Conservation (phyloP, 257 asterid species). For the Penstemon newberryi region DNA sequence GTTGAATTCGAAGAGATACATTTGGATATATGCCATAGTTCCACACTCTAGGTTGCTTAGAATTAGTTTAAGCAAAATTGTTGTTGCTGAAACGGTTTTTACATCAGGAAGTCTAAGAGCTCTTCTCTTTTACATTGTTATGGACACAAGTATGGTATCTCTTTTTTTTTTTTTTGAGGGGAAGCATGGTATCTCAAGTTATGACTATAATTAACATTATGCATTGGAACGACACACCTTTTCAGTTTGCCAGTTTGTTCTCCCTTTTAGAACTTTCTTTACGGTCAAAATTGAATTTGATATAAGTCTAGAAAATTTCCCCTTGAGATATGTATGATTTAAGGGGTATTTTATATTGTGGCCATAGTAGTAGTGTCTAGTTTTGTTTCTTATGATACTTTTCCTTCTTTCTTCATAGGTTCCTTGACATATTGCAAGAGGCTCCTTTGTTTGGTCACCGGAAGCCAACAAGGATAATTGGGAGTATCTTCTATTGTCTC, state of each 20-base stretch:
- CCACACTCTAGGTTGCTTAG: not conserved
- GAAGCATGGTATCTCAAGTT: not conserved
- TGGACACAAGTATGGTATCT: no score
- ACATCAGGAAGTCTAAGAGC: not conserved
- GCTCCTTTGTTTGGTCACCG: slow-evolving; percentile 96
- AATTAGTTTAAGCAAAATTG: slow-evolving; percentile 5
- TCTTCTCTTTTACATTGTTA: no score
- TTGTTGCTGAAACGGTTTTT: not conserved
- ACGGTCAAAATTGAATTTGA: not conserved
- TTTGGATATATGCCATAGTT: not conserved
- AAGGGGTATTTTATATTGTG: slow-evolving; percentile 2
- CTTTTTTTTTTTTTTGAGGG: not conserved
- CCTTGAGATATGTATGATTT: slow-evolving; percentile 10
- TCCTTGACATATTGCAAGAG: slow-evolving; percentile 87
- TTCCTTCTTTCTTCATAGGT: slow-evolving; percentile 50
- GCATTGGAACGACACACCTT: not conserved
- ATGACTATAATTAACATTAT: slow-evolving; percentile 6
- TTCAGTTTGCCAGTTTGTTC: not conserved
- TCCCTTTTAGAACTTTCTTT: slow-evolving; percentile 3
- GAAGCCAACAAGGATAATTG: slow-evolving; percentile 71
- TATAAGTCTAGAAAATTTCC: slow-evolving; percentile 7
- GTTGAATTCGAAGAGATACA: not conserved
- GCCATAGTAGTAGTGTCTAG: slow-evolving; percentile 1
- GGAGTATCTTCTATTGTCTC: slow-evolving; percentile 79
- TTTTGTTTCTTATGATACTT: slow-evolving; percentile 23